phyloP scores from a whole-genome alignment of 176 grass and related monocot species.

The Saccharum officinarum region DNA sequence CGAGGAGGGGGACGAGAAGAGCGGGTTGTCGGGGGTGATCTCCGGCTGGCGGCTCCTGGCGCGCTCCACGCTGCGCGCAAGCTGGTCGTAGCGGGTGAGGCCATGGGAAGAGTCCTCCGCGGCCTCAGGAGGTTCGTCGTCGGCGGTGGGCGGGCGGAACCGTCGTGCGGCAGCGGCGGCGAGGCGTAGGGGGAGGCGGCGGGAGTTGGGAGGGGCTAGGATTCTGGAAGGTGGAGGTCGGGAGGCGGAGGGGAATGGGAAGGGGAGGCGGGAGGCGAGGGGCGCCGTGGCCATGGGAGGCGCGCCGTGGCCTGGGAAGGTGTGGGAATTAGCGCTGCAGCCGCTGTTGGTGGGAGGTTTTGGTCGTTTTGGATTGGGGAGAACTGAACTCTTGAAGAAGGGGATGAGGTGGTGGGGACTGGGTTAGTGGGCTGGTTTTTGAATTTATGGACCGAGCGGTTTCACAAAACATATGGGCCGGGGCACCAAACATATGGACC shows the following conservation, averaged over 20 bases:
- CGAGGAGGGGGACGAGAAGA: slow-evolving; percentile 38
- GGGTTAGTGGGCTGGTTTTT: neutral
- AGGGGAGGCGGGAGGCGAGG: slow-evolving; percentile 33
- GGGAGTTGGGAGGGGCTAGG: neutral
- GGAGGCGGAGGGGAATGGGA: slow-evolving; percentile 45
- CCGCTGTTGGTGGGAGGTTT: neutral
- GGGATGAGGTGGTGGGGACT: slow-evolving; percentile 1
- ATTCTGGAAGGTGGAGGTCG: slow-evolving; percentile 23
- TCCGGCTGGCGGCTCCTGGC: slow-evolving; percentile 54
- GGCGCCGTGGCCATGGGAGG: slow-evolving; percentile 44
- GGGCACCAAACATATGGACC: too few species aligned
- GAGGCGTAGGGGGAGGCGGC: slow-evolving; percentile 11
- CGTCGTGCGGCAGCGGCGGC: slow-evolving; percentile 30
- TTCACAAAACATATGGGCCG: neutral
- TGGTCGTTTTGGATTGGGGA: slow-evolving; percentile 45
- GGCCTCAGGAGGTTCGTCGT: slow-evolving; percentile 81
- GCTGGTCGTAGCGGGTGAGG: slow-evolving; percentile 62
- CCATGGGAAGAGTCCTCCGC: slow-evolving; percentile 90
- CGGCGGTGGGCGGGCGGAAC: slow-evolving; percentile 63
- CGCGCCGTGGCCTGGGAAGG: neutral
- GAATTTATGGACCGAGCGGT: neutral
- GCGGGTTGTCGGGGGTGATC: slow-evolving; percentile 48
- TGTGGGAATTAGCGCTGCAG: neutral
- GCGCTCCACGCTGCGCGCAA: slow-evolving; percentile 67
- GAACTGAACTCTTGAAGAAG: neutral